These are phyloP conservation scores for Adenanthera pavonina DNA, from an alignment of 306 rosid genomes.

Conservation along the genomic window DNA sequence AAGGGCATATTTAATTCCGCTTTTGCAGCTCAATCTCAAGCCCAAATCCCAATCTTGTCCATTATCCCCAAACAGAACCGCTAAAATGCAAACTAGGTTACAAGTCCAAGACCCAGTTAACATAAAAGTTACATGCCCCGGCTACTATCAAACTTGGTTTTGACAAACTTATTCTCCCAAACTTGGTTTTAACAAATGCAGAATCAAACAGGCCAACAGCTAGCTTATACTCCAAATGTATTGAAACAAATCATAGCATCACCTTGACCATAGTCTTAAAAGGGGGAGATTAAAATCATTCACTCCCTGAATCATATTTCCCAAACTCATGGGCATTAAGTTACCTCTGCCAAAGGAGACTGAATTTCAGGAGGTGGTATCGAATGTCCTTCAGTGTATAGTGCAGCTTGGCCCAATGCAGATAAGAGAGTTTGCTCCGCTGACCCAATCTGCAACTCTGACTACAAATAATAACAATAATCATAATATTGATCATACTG, in stretches of 20 bases:
- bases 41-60: too few relatives aligned
- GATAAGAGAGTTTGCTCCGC: constrained; percentile 93
- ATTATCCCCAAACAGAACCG: too few relatives aligned
- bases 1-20: too few relatives aligned
- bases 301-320: constrained; percentile 28
- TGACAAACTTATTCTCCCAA: too few relatives aligned
- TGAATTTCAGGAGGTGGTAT: constrained; percentile 66
- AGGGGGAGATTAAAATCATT: constrained; percentile 17
- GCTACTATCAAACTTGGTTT: too few relatives aligned
- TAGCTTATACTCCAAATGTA: constrained; percentile 19
- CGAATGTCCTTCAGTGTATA: constrained; percentile 72
- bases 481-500: not conserved
- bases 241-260: constrained; percentile 27
- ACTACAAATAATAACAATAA: constrained; percentile 43
- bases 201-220: not conserved
- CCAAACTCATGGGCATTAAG: constrained; percentile 30
- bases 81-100: too few relatives aligned
- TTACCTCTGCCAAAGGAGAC: constrained; percentile 88
- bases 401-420: constrained; percentile 95
- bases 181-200: too few relatives aligned
- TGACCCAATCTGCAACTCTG: constrained; percentile 84
- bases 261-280: constrained; percentile 14
- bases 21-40: too few relatives aligned
- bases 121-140: too few relatives aligned
- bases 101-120: too few relatives aligned